phyloP scores from a whole-genome alignment of 257 asterid genomes.

The Orobanche coerulescens region DNA sequence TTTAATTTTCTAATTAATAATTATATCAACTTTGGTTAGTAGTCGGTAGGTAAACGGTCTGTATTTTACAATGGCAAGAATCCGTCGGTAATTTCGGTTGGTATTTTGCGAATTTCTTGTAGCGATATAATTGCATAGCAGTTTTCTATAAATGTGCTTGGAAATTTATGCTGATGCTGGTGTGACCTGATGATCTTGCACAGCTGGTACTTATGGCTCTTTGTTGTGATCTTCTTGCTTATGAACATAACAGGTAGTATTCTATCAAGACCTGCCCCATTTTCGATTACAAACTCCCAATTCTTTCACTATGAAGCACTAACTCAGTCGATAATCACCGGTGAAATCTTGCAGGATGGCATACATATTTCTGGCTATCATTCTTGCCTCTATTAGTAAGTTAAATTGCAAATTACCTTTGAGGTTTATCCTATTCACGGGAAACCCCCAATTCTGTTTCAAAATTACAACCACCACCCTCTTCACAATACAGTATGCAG shows the following conservation, averaged over 20 bases:
- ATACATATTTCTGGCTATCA: constrained; percentile 81
- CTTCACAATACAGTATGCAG: no score
- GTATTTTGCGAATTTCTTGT: no score
- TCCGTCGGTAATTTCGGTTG: no score
- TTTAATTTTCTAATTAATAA: no score
- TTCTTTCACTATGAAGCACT: neutral
- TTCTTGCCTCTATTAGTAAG: constrained; percentile 75
- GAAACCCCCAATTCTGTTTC: neutral
- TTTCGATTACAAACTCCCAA: neutral
- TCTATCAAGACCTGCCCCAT: neutral
- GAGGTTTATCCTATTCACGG: neutral
- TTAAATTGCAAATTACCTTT: neutral
- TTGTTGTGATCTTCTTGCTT: constrained; percentile 72
- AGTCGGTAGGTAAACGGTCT: no score
- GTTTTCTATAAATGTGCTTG: neutral
- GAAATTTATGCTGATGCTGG: constrained; percentile 19
- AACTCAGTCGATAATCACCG: neutral
- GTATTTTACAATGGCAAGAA: no score
- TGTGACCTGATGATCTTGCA: constrained; percentile 20
- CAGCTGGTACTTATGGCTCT: constrained; percentile 95
- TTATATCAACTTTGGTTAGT: no score
- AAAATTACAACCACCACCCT: neutral
- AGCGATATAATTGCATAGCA: neutral
- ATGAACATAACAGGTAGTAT: constrained; percentile 68
- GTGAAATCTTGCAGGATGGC: constrained; percentile 67